Percentiles rank a stretch among this genome's conserved stretches.
phyloP scores from a whole-genome alignment of 192 early-diverging fungal genomes.

The Ambispora gerdemannii region DNA sequence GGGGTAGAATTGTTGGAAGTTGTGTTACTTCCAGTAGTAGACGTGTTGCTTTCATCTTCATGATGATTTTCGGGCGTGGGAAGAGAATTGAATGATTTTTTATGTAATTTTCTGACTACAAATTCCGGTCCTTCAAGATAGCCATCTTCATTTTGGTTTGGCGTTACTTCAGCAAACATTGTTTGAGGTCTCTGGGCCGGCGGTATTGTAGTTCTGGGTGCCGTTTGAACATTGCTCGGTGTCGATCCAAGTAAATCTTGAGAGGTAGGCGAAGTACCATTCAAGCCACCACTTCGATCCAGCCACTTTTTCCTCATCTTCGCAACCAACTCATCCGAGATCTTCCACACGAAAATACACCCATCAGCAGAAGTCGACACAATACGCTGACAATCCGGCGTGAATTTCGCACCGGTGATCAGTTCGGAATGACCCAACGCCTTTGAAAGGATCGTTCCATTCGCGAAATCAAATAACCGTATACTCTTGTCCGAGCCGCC shows the following conservation, averaged over 20 bases:
- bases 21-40: too few relatives aligned
- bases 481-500: slow-evolving; percentile 67
- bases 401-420: slow-evolving; percentile 68
- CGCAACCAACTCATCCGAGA: slow-evolving; percentile 47
- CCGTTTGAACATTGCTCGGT: background rate
- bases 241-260: background rate
- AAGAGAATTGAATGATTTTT: slow-evolving; percentile 24
- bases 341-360: slow-evolving; percentile 72
- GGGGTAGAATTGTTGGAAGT: too few relatives aligned
- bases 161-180: slow-evolving; percentile 1
- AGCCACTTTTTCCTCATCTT: slow-evolving; percentile 30
- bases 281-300: slow-evolving; percentile 12
- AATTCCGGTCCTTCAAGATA: slow-evolving; percentile 1
- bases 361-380: slow-evolving; percentile 72
- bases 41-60: background rate
- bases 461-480: slow-evolving; percentile 66
- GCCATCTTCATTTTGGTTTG: background rate
- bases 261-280: slow-evolving; percentile 3
- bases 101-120: background rate
- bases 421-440: slow-evolving; percentile 69
- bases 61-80: background rate
- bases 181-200: slow-evolving; percentile 14
- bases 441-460: slow-evolving; percentile 57
- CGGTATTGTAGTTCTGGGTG: background rate
- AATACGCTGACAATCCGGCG: slow-evolving; percentile 46